Evolutionary conservation across 2,329 filamentous ascomycete genomes (phyloP).

Genomic region (Epichloe bromicola): DNA sequence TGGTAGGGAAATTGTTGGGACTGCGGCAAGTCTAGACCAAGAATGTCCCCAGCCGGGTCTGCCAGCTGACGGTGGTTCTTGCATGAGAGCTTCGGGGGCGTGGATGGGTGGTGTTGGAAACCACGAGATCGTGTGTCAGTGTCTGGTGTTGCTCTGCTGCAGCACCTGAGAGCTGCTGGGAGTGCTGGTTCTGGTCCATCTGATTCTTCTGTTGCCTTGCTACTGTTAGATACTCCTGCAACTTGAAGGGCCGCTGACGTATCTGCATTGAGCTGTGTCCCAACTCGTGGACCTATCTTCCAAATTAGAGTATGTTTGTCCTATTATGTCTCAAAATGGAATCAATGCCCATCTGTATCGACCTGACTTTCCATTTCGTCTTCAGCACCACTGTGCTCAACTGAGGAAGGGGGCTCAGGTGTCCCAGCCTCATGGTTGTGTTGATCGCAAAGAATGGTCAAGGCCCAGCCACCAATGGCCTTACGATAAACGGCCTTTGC

Average conservation of each 20-base stretch:
- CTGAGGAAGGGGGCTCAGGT: slow-evolving; percentile 27
- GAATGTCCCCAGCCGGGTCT: slow-evolving; percentile 5
- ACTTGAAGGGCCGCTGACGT: slow-evolving; percentile 25
- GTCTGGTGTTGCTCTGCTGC: slow-evolving; percentile 7
- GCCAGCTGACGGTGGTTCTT: slow-evolving; percentile 17
- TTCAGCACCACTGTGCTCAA: slow-evolving; percentile 20
- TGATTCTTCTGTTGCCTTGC: slow-evolving; percentile 9
- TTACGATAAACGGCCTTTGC: slow-evolving; percentile 32
- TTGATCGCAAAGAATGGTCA: slow-evolving; percentile 30
- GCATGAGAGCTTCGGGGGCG: slow-evolving; percentile 14
- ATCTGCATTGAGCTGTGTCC: slow-evolving; percentile 18
- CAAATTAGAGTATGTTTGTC: background rate
- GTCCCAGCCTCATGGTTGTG: slow-evolving; percentile 33
- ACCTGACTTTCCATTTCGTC: slow-evolving; percentile 17
- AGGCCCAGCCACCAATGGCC: slow-evolving; percentile 29
- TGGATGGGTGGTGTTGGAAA: slow-evolving; percentile 3
- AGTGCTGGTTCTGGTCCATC: background rate
- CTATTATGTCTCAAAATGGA: background rate
- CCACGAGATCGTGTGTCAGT: slow-evolving; percentile 2
- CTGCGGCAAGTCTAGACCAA: slow-evolving; percentile 5
- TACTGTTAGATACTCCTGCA: slow-evolving; percentile 25
- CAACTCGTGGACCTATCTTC: background rate
- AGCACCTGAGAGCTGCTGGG: slow-evolving; percentile 1
- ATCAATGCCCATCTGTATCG: slow-evolving; percentile 1
- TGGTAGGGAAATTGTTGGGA: slow-evolving; percentile 18